Evolutionary conservation across 192 early-diverging fungal genomes (phyloP), one percentile per base, ranked within the genome.

Genomic region (Backusella westeae): DNA sequence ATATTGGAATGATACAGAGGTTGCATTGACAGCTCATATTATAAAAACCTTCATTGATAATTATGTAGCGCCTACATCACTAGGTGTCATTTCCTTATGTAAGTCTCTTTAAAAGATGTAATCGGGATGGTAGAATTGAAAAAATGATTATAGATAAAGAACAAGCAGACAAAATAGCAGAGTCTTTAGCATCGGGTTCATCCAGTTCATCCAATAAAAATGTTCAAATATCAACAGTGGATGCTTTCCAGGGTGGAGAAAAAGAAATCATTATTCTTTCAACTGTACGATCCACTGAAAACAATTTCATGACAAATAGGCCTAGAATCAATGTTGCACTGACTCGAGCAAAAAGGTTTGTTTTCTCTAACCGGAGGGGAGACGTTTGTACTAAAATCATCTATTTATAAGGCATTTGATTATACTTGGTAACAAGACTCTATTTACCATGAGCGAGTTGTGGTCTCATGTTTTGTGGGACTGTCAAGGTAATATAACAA

Each of bases 221-320:
- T 65, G 77, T 81, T 38, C 78, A 82, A 17, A 83, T 77, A 41
- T 91, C 90, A 9, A 93, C 93, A 3, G 89, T 92, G 0, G 93
- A 94, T 74, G 89, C 93, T 17, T 94, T 94, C 71, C 87, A 94
- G 81, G 93, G 93, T 34, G 91, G 92, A 12, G 93, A 95, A 67
- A 92, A 91, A 69, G 85, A 90, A n/a, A 79, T 95, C 34, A 94
- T 95, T 72, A 77, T 95, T 35, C 76, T 95, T 21, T 89, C 87
- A 7, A 92, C 89, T 17, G 91, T 92, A 0, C 68, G 92, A 34
- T 91, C 89, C 29, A 68, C 78, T 21, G 74, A 77, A 6, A 83
- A 75, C 44, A 84, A 84, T 7, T 95, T 95, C 74, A 91, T 93
- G 56, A 91, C 93, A 63, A 88, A 89, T 38, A 77, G 75, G 17